Evolutionary conservation across 305 asterid genomes (phyloP).

Genomic region (Caryopteris hybrid): DNA sequence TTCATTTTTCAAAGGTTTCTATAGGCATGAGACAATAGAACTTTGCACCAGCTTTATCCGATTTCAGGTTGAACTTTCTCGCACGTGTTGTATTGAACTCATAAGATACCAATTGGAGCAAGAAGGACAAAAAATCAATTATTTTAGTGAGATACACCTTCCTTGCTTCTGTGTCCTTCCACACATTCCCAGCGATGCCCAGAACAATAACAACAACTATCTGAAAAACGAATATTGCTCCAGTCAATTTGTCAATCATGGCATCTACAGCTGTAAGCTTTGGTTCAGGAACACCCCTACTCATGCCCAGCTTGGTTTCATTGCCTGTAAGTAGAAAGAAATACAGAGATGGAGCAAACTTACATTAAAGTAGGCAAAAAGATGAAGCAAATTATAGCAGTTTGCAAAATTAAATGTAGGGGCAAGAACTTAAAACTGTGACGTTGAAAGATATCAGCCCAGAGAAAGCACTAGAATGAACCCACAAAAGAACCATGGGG

Average conservation of each 20-base stretch:
- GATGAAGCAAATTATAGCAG: constrained; percentile 2
- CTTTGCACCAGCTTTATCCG: neutral
- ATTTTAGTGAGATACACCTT: constrained; percentile 47
- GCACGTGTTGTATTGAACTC: neutral
- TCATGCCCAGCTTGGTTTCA: constrained; percentile 98
- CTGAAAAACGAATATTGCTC: constrained; percentile 95
- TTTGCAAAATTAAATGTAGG: constrained; percentile 12
- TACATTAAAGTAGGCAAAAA: neutral
- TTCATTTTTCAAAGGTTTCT: neutral
- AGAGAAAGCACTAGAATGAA: constrained; percentile 6
- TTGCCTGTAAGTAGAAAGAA: constrained; percentile 51
- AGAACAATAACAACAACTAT: constrained; percentile 91
- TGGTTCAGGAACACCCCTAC: constrained; percentile 98
- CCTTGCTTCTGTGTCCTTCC: constrained; percentile 98
- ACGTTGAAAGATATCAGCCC: constrained; percentile 2
- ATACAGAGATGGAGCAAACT: neutral
- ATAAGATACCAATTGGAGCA: constrained; percentile 7
- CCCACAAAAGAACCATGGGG: neutral
- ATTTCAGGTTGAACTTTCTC: constrained; percentile 7
- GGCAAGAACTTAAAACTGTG: constrained; percentile 2
- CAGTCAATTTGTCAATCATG: constrained; percentile 98
- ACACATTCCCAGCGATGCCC: constrained; percentile 93
- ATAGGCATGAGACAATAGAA: neutral
- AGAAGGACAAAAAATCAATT: constrained; percentile 7
- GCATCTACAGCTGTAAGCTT: constrained; percentile 99